Percentiles rank a stretch among this genome's conserved stretches.
These are phyloP conservation scores for Fusarium neocosmosporiellum DNA, from an alignment of 2,329 filamentous ascomycete genomes.

Conservation along the genomic window DNA sequence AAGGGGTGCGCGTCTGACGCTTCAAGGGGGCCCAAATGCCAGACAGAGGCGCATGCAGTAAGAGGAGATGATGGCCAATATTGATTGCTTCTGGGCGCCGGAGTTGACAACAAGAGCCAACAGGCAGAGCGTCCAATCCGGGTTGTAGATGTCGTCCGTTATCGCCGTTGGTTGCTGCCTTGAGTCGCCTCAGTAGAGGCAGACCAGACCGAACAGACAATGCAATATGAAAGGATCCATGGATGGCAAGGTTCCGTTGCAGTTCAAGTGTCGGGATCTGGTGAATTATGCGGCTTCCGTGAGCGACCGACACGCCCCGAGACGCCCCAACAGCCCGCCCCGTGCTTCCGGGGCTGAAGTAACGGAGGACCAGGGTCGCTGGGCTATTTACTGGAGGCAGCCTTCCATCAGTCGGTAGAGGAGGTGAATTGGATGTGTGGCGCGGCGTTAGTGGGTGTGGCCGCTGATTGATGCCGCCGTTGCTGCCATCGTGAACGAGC, in stretches of 20 bases:
- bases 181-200: background rate
- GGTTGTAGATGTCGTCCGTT: background rate
- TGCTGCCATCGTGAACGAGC: constrained; percentile 13
- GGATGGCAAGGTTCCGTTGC: constrained; percentile 22
- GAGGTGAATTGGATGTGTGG: constrained; percentile 19
- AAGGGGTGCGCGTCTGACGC: constrained; percentile 32
- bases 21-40: constrained; percentile 40
- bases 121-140: background rate
- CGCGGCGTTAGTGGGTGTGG: constrained; percentile 18
- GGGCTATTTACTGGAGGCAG: constrained; percentile 10
- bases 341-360: constrained; percentile 33
- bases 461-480: constrained; percentile 19
- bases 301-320: constrained; percentile 27
- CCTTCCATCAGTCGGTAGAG: constrained; percentile 1
- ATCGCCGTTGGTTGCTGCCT: background rate
- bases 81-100: constrained; percentile 7
- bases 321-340: constrained; percentile 28
- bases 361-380: background rate
- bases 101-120: constrained; percentile 1
- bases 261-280: constrained; percentile 18
- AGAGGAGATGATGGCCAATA: constrained; percentile 16
- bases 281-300: constrained; percentile 28
- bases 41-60: constrained; percentile 27
- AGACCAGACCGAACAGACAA: background rate
- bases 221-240: constrained; percentile 9